phyloP scores from a whole-genome alignment of 2,329 filamentous ascomycete genomes.

The Balansia obtecta region DNA sequence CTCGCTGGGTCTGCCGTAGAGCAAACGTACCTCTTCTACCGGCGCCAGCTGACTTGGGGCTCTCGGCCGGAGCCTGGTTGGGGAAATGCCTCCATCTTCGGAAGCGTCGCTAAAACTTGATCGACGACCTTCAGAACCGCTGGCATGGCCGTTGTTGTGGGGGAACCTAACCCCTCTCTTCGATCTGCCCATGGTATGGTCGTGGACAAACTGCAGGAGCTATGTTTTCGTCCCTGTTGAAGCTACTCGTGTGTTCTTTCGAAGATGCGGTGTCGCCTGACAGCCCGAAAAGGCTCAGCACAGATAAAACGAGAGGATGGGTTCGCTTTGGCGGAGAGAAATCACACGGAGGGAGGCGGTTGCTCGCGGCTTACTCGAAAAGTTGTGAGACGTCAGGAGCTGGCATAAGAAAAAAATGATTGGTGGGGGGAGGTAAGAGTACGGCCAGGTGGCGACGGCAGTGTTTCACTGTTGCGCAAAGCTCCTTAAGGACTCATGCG shows the following conservation, averaged over 20 bases:
- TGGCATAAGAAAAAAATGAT: not conserved
- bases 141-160: slow-evolving; percentile 31
- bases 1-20: not conserved
- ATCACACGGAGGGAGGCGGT: not conserved
- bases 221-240: not conserved
- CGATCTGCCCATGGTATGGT: slow-evolving; percentile 21
- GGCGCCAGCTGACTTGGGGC: slow-evolving; percentile 18
- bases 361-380: not conserved
- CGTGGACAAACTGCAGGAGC: not conserved
- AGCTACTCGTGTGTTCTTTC: not conserved
- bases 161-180: slow-evolving; percentile 44
- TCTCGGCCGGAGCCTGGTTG: slow-evolving; percentile 17
- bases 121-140: slow-evolving; percentile 42
- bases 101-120: slow-evolving; percentile 61
- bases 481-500: not conserved
- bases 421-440: not conserved
- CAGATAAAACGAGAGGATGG: no score
- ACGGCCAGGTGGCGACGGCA: no score
- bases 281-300: no score
- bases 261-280: no score
- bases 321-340: not conserved
- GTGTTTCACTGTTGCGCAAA: not conserved
- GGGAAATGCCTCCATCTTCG: slow-evolving; percentile 34
- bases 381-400: not conserved
- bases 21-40: slow-evolving; percentile 22